Evolutionary conservation across 2,329 filamentous ascomycete genomes (phyloP).

Genomic region (Calonectria honghensis): DNA sequence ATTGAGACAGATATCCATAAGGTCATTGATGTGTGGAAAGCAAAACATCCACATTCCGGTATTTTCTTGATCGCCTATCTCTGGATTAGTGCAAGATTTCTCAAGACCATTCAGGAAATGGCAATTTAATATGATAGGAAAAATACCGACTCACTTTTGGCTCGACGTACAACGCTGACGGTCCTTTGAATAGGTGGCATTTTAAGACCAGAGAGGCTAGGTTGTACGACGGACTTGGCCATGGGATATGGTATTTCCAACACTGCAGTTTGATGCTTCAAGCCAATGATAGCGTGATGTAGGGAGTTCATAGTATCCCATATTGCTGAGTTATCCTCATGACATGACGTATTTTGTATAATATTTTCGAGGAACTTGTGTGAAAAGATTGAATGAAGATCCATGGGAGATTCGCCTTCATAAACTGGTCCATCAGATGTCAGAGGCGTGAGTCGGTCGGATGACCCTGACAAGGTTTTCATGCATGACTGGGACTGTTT

Average conservation of each 20-base stretch:
- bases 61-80: background rate
- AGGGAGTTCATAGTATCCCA: conserved; percentile 59
- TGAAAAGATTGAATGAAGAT: conserved; percentile 68
- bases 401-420: conserved; percentile 66
- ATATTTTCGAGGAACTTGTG: conserved; percentile 64
- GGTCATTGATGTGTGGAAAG: conserved; percentile 54
- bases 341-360: conserved; percentile 52
- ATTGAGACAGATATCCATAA: conserved; percentile 57
- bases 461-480: background rate
- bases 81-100: background rate
- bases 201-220: conserved; percentile 40
- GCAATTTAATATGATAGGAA: rapidly evolving
- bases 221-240: conserved; percentile 42
- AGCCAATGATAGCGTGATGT: conserved; percentile 50
- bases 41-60: conserved; percentile 53
- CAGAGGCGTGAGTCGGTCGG: conserved; percentile 34
- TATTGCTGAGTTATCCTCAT: conserved; percentile 55
- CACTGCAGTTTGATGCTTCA: conserved; percentile 50
- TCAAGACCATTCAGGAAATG: no score
- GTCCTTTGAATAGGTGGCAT: conserved; percentile 50
- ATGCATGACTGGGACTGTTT: conserved; percentile 6
- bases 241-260: conserved; percentile 50
- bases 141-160: conserved; percentile 40
- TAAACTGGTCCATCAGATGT: conserved; percentile 56
- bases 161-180: conserved; percentile 45